These are phyloP conservation scores for Lonicera japonica DNA, from an alignment of 129 eudicot species.

Conservation along the genomic window DNA sequence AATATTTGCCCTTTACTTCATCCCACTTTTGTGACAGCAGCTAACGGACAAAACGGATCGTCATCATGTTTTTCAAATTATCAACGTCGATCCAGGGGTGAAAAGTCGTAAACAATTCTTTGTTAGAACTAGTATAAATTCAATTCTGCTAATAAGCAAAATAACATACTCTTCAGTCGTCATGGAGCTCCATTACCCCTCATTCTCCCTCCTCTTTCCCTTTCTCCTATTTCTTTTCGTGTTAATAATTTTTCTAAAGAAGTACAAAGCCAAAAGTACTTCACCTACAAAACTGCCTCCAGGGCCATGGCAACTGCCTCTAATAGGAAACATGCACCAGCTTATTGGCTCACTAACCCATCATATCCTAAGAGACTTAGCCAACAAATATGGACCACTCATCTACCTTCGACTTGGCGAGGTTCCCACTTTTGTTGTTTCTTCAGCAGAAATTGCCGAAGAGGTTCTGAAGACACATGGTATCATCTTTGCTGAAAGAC, in stretches of 20 bases:
- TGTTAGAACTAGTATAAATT: not conserved
- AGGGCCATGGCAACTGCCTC: slow-evolving; percentile 28
- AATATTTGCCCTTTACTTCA: no score
- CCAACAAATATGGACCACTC: slow-evolving; percentile 13
- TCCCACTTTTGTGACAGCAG: no score
- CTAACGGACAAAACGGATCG: no score
- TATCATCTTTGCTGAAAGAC: slow-evolving; percentile 13
- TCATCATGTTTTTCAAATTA: no score
- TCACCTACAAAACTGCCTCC: slow-evolving; percentile 22
- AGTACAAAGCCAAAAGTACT: slow-evolving; percentile 4
- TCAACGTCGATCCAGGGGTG: no score
- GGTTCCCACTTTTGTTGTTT: slow-evolving; percentile 10
- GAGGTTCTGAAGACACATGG: slow-evolving; percentile 11
- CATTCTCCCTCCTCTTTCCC: slow-evolving; percentile 6
- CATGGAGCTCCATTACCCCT: slow-evolving; percentile 6
- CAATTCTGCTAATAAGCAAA: not conserved
- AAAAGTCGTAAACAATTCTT: no score
- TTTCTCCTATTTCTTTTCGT: slow-evolving; percentile 22
- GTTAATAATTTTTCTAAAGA: slow-evolving; percentile 4
- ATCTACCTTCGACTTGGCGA: slow-evolving; percentile 15
- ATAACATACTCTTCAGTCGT: not conserved
- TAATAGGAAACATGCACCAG: slow-evolving; percentile 31
- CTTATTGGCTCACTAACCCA: slow-evolving; percentile 14
- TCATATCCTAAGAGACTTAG: slow-evolving; percentile 9
- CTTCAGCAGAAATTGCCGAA: slow-evolving; percentile 8